Conservation (phyloP, 2,329 filamentous ascomycete genomes). For the Tolypocladium pustulatum region DNA sequence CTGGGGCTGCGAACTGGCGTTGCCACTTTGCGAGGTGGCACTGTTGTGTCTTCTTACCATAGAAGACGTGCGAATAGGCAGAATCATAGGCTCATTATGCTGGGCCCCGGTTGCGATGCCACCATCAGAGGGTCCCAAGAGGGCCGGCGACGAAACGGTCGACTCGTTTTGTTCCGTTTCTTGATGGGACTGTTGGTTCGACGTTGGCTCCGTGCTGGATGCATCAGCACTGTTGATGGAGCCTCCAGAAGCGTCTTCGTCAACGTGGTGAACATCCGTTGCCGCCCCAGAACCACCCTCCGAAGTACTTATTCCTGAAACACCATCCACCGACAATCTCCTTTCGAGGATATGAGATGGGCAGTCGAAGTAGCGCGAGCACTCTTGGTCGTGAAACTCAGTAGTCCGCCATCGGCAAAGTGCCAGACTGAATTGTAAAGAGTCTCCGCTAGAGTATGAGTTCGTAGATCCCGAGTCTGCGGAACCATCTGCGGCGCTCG, state of each 20-base stretch:
- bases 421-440: neutral
- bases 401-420: constrained; percentile 27
- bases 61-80: constrained; percentile 10
- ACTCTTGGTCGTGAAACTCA: constrained; percentile 31
- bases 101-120: neutral
- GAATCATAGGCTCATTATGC: neutral
- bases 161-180: neutral
- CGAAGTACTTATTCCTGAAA: constrained; percentile 5
- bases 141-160: neutral
- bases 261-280: constrained; percentile 1
- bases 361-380: constrained; percentile 37
- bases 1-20: neutral
- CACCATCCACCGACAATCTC: constrained; percentile 15
- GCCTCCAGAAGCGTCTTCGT: neutral
- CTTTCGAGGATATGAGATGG: constrained; percentile 34
- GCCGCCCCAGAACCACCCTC: constrained; percentile 1
- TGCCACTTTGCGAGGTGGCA: neutral
- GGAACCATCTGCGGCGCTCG: constrained; percentile 2
- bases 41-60: neutral
- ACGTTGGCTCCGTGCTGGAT: neutral
- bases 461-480: constrained; percentile 19
- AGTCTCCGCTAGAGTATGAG: constrained; percentile 28
- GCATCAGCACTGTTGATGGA: neutral
- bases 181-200: neutral
- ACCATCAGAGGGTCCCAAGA: neutral